Conservation (phyloP, 2,329 filamentous ascomycete genomes). For the Fusarium illudens region DNA sequence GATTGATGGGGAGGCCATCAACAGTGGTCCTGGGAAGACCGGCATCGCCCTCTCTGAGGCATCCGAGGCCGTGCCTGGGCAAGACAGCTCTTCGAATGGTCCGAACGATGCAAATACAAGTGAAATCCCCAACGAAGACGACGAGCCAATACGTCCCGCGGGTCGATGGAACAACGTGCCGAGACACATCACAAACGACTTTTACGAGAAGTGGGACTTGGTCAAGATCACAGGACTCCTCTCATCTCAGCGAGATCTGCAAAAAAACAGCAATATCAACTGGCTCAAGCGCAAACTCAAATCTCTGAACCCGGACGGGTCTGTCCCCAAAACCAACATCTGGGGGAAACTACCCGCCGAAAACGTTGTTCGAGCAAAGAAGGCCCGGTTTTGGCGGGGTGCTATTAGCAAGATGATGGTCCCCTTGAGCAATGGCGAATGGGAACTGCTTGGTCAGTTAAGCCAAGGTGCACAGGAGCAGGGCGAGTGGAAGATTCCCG, state of each 20-base stretch:
- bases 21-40: not conserved
- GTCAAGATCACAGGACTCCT: conserved; percentile 55
- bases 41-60: not conserved
- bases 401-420: conserved; percentile 59
- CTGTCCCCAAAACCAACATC: conserved; percentile 54
- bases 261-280: conserved; percentile 34
- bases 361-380: conserved; percentile 53
- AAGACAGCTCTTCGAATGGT: not conserved
- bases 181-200: conserved; percentile 34
- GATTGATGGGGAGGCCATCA: conserved; percentile 19
- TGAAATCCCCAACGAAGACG: not conserved
- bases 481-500: conserved; percentile 50
- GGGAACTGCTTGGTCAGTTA: conserved; percentile 62
- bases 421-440: conserved; percentile 63
- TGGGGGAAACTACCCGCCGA: conserved; percentile 59
- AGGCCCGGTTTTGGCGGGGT: conserved; percentile 58
- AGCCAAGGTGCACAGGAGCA: conserved; percentile 51
- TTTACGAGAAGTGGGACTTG: conserved; percentile 61
- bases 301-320: conserved; percentile 45
- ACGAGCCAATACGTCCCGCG: not conserved
- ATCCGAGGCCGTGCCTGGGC: not conserved
- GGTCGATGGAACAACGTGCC: not conserved
- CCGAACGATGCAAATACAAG: not conserved
- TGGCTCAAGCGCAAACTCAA: conserved; percentile 43
- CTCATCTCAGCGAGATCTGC: conserved; percentile 51